Base-by-base conservation (phyloP, 805 yeast genomes). In the Metschnikowia matae region DNA sequence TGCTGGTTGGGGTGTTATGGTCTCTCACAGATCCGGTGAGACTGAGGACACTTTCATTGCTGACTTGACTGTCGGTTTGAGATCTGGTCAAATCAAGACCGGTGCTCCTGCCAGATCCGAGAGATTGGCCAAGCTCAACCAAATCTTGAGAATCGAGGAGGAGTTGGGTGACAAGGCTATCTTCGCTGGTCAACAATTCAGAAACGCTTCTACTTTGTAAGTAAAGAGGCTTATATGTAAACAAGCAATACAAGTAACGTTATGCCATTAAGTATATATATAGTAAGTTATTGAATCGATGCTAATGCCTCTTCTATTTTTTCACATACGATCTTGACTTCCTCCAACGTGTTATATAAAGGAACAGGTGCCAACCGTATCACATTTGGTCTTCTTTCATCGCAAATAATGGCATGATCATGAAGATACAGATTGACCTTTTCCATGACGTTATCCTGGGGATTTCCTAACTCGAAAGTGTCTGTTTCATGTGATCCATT, bases 101-200 rank as follows among this genome's bases (percentile, higher is more conserved):
- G 99, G 99, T 85, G 98, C 99, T 73, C 98, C 98, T 72, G 96
- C 97, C 65, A 91, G 99, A 83, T 89, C 97, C 63, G 99, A 92
- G 83, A 92, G 99, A 86, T 86, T 94, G 77, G 98, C 98, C 74
- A 92, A 92, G 82, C 85, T 87, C 76, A 92, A 92, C 91, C 97
- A 92, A 84, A 85, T 92, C 76, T 84, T 92, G 75, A 89, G 98
- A 81, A 92, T 92, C 69, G 98, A 94, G 84, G 96, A 92, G 82
- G 96, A 88, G 81, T 87, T 92, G 71, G 98, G 97, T 71, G 91
- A 83, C 86, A 89, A 90, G 83, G 97, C 97, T 61, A 69, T 91
- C 74, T 92, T 82, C 81, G 97, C 98, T 60, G 97, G 98, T 74
- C 81, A 79, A 68, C 77, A 87, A 75, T 91, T 92, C 92, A 94